Conservation (phyloP, 139 green algal genomes). For the Pedinophyceae sp. region DNA sequence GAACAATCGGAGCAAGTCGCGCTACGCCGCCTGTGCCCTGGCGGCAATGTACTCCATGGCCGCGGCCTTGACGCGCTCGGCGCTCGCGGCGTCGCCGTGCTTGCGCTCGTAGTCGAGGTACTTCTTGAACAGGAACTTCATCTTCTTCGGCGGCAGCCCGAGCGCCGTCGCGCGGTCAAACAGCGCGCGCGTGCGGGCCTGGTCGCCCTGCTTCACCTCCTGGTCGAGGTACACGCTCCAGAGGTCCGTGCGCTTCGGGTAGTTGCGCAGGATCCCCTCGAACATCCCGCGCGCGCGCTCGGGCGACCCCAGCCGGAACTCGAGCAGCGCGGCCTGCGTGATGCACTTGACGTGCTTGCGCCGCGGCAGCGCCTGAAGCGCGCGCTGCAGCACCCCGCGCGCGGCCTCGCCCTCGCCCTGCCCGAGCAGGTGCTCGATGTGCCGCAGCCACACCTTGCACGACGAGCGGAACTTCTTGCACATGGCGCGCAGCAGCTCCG, state of each 20-base stretch:
- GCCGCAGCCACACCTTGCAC: slow-evolving; percentile 52
- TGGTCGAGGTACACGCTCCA: slow-evolving; percentile 95
- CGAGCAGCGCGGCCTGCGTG: slow-evolving; percentile 48
- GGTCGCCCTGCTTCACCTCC: slow-evolving; percentile 56
- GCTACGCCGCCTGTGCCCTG: no score
- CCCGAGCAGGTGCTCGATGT: slow-evolving; percentile 33
- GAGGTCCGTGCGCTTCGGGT: slow-evolving; percentile 84
- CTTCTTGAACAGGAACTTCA: slow-evolving; percentile 59
- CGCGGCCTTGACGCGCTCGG: slow-evolving; percentile 66
- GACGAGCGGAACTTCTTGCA: slow-evolving; percentile 66
- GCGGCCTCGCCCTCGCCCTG: slow-evolving; percentile 18
- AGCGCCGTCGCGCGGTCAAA: slow-evolving; percentile 76
- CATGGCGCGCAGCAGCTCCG: slow-evolving; percentile 18
- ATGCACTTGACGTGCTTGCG: slow-evolving; percentile 82
- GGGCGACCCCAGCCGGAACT: slow-evolving; percentile 47
- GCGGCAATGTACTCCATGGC: slow-evolving; percentile 61
- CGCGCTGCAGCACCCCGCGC: slow-evolving; percentile 40
- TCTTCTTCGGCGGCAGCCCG: slow-evolving; percentile 74
- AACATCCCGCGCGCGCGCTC: slow-evolving; percentile 51
- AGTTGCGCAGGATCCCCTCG: slow-evolving; percentile 77
- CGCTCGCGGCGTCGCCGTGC: slow-evolving; percentile 40
- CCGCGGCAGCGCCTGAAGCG: slow-evolving; percentile 51
- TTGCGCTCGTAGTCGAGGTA: slow-evolving; percentile 83
- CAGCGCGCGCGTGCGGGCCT: slow-evolving; percentile 41
- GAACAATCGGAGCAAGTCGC: no score